Base-by-base conservation (phyloP, 2,329 filamentous ascomycete genomes). In the Nothophaeocryptopus gaeumannii region DNA sequence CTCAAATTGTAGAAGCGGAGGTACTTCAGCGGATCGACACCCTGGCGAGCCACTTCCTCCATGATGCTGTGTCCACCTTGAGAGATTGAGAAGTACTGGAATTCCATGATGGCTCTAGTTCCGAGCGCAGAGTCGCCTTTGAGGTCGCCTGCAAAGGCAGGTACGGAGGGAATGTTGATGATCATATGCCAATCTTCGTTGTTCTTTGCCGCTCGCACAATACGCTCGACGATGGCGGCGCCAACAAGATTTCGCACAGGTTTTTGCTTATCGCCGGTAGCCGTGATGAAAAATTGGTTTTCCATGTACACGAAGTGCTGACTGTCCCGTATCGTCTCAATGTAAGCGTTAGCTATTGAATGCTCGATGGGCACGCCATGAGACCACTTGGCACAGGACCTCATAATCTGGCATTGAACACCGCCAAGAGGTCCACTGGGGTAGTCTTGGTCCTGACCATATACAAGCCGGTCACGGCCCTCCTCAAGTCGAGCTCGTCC, bases 301-400 rank as follows among this genome's bases (percentile, higher is more conserved):
- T 53, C 50, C 39, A 53, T 53, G 15, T 53, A 53, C 15, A 47
- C 45, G 63, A 96, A 95, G 14, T 53, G 50, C 42, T 97, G 88
- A 2, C 90, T 96, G 56, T 95, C 85, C 56, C 93, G 86, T 60
- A 99, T 99, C 76, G 95, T 84, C 67, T 95, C 92, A 58, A 96
- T 82, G 64, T 97, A 97, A 2, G 92, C 92, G 55, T 86, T 93
- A 76, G 95, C 91, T 63, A 99, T 92, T 0, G 89, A 95, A 67
- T 93, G 89, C 67, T 87, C 84, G 5, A 78, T 37, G 8, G 69
- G 63, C 13, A 75, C 73, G 32, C 81, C 81, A 62, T 83, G 78
- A 56, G 78, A 82, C 82, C 82, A 85, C 58, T 78, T 58, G 5
- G 57, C 51, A 35, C 63, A 66, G 0, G 60, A 63, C 35, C 92